Evolutionary conservation across 2,329 filamentous ascomycete species (phyloP), one percentile per base, ranked within the genome.

Genomic region (Ambrosiella beaveri): DNA sequence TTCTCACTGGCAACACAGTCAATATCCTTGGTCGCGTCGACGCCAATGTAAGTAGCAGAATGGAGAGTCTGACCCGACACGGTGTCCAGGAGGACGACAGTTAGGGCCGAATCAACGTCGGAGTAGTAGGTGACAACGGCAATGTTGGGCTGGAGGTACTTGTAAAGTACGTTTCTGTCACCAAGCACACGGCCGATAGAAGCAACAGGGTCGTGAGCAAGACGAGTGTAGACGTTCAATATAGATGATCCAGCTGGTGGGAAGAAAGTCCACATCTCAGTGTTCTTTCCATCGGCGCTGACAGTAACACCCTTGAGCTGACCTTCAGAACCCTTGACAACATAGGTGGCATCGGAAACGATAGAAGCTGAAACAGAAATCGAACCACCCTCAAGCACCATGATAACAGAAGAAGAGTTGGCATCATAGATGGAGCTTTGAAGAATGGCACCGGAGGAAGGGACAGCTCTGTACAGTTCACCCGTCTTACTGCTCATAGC

Each of bases 161-260:
- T 98, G 80, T 98, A 98, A 62, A 91, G 79, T 53, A 98, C 93
- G n/a, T 83, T 84, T 49, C 93, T 81, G 66, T 98, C 86, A 35
- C 89, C 90, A 19, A 98, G 79, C 1, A 97, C 93, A 60, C 88
- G 88, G 8, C 93, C 93, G 64, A 98, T 95, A 0, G 93, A 97
- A 2, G 93, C 91, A 53, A 97, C 83, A 0, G 88, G 88, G 64
- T 98, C 90, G 63, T 91, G 85, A 1, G 78, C 67, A 8, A 88
- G 82, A 53, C 84, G 79, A 15, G 82, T 76, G 1, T 82, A 83
- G 44, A 93, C 75, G 50, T 77, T 73, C 6, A 84, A 73, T 57
- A 97, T 81, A 60, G 75, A 80, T 67, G 94, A 80, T 9, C 80
- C 81, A 1, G 74, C 65, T 0, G 80, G 75, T 7, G 87, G 79